Evolutionary conservation across 345 rosid genomes (phyloP).

Genomic region (Salix exigua): DNA sequence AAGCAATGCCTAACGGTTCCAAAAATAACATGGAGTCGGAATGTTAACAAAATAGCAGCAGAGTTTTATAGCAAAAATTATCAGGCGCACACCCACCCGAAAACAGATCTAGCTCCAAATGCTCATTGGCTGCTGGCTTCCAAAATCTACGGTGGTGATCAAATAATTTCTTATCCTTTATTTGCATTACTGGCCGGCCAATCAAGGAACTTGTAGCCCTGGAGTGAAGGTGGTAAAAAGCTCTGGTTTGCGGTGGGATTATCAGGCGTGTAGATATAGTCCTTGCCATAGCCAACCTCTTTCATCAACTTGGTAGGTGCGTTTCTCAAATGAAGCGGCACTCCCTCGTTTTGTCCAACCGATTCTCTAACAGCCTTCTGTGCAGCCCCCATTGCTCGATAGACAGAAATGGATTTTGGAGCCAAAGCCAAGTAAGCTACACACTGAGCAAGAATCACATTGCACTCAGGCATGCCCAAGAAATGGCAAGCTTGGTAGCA

Average conservation of each 20-base stretch:
- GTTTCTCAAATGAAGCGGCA: constrained; percentile 79
- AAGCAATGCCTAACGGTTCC: not conserved
- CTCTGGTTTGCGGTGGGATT: constrained; percentile 54
- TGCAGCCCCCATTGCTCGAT: constrained; percentile 65
- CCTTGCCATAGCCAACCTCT: constrained; percentile 74
- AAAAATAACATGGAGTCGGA: not conserved
- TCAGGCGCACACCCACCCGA: not conserved
- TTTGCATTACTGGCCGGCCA: constrained; percentile 39
- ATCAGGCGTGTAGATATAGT: constrained; percentile 67
- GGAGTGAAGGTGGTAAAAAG: constrained; percentile 61
- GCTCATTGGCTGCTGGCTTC: not conserved
- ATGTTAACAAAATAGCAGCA: not conserved
- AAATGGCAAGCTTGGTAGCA: constrained; percentile 92
- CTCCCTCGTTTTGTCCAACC: constrained; percentile 76
- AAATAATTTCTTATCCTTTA: constrained; percentile 14
- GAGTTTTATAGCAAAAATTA: not conserved
- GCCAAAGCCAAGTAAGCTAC: constrained; percentile 75
- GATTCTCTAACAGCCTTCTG: constrained; percentile 63
- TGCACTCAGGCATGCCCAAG: constrained; percentile 79
- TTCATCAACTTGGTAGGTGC: constrained; percentile 83
- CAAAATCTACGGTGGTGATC: not conserved
- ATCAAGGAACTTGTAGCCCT: constrained; percentile 66
- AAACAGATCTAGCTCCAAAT: not conserved
- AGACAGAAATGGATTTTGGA: constrained; percentile 68
- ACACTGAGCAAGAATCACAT: constrained; percentile 77